phyloP scores from a whole-genome alignment of 225 moss, liverwort and hornwort genomes.

The Ulota crispa region DNA sequence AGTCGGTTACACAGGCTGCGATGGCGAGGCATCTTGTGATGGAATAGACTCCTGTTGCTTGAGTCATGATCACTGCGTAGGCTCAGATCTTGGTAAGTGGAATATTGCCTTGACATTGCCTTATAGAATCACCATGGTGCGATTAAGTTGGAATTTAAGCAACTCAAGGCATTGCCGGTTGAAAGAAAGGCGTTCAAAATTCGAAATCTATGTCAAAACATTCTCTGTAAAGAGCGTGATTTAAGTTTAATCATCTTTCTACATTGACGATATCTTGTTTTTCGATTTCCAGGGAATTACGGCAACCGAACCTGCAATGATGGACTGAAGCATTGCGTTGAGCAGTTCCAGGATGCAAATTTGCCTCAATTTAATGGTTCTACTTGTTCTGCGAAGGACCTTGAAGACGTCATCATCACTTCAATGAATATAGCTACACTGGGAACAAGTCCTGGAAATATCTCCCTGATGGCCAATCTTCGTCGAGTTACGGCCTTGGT shows the following conservation, averaged over 20 bases:
- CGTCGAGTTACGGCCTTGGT: conserved; percentile 4
- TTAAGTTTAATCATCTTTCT: background rate
- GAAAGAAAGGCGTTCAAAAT: background rate
- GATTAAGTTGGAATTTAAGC: background rate
- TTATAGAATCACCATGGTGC: background rate
- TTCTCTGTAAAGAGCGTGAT: background rate
- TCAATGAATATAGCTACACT: conserved; percentile 40
- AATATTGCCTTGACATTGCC: background rate
- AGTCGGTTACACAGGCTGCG: conserved; percentile 54
- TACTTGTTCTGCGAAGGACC: conserved; percentile 33
- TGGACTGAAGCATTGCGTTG: conserved; percentile 27
- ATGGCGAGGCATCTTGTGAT: conserved; percentile 52
- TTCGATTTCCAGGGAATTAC: conserved; percentile 46
- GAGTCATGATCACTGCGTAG: conserved; percentile 59
- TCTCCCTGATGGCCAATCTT: background rate
- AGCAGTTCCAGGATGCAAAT: conserved; percentile 31
- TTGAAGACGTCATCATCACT: conserved; percentile 34
- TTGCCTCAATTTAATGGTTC: conserved; percentile 32
- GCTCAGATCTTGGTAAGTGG: conserved; percentile 44
- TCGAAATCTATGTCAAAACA: background rate
- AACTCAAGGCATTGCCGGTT: background rate
- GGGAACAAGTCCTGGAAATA: conserved; percentile 6
- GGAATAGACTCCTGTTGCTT: conserved; percentile 59
- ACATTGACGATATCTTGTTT: background rate
- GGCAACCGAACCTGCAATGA: conserved; percentile 46